These are phyloP conservation scores for Backusella australiensis DNA, from an alignment of 192 early-diverging fungal genomes.

Conservation along the genomic window DNA sequence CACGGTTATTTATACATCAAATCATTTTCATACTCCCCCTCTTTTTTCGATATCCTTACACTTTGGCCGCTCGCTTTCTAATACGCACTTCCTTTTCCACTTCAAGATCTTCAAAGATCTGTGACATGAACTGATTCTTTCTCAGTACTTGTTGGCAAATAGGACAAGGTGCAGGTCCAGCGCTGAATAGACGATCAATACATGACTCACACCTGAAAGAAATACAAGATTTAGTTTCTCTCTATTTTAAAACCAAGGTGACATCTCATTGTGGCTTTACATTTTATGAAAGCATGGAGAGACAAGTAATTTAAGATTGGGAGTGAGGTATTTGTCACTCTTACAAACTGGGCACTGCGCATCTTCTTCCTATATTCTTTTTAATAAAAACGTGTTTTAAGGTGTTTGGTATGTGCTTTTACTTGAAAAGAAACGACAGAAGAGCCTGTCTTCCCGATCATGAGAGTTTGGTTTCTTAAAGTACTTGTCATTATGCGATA, in stretches of 20 bases:
- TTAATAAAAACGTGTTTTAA: neutral
- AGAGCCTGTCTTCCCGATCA: constrained; percentile 32
- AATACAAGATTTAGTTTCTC: neutral
- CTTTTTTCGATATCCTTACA: constrained; percentile 37
- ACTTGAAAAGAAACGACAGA: constrained; percentile 31
- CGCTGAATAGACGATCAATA: constrained; percentile 78
- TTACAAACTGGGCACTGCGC: constrained; percentile 78
- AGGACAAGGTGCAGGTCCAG: constrained; percentile 90
- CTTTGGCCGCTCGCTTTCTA: constrained; percentile 68
- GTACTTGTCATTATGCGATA: neutral
- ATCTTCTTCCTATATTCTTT: constrained; percentile 34
- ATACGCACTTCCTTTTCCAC: constrained; percentile 94
- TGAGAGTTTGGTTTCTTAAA: constrained; percentile 22
- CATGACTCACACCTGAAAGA: constrained; percentile 82
- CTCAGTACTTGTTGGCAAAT: constrained; percentile 79
- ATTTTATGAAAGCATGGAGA: constrained; percentile 95
- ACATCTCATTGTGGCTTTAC: constrained; percentile 36
- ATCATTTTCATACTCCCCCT: neutral
- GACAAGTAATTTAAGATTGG: constrained; percentile 84
- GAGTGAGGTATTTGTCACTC: constrained; percentile 82
- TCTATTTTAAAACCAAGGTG: neutral
- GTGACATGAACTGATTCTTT: constrained; percentile 81
- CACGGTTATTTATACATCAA: neutral
- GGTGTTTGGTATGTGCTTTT: neutral
- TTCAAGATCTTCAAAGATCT: constrained; percentile 91